Evolutionary conservation across 1,139 yeast genomes (phyloP), one percentile per base, ranked within the genome.

Genomic region (Kurtzmaniella quercitrusa): DNA sequence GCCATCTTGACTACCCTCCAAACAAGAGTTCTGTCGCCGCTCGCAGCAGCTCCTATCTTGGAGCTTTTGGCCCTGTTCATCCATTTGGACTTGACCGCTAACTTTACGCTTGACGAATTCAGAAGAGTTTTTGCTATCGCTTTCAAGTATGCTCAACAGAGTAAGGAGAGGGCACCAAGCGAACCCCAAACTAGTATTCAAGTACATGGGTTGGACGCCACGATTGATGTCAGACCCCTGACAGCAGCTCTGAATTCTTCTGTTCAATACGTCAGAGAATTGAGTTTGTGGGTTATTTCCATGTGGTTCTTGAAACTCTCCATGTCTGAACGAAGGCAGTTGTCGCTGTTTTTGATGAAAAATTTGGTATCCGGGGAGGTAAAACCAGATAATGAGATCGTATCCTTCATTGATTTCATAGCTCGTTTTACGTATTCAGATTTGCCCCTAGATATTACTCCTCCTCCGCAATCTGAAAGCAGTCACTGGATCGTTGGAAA

Each of bases 71-170:
- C 81, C 49, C 76, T 89, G 1, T 64, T 89, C 38, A 77, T 86
- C 1, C 75, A 83, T 44, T 70, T 85, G 37, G 93, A 94, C 0
- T 64, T 88, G 44, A 82, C 87, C 0, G 76, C 86, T 1, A 84
- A 84, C 53, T 83, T 88, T 57, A 85, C 88, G 2, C 74, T 75
- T 36, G 95, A 85, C 44, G 96, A 89, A 54, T 85, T 77, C 57
- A 84, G 82, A 52, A 70, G 91, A 41, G 88, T 89, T 1, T 86
- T 88, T 66, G 96, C 88, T 0, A 85, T 88, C 58, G 85, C 91
- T 1, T 85, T 88, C 65, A 83, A 83, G 53, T 85, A 82, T 54
- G 84, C 88, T 46, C 88, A 85, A 55, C 83, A 81, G 55, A 80
- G 90, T 1, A 72, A 76, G 44, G 89, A 85, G 53, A 60, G 73